phyloP scores from a whole-genome alignment of 2,329 filamentous ascomycete species.

The Xylaria arbuscula region DNA sequence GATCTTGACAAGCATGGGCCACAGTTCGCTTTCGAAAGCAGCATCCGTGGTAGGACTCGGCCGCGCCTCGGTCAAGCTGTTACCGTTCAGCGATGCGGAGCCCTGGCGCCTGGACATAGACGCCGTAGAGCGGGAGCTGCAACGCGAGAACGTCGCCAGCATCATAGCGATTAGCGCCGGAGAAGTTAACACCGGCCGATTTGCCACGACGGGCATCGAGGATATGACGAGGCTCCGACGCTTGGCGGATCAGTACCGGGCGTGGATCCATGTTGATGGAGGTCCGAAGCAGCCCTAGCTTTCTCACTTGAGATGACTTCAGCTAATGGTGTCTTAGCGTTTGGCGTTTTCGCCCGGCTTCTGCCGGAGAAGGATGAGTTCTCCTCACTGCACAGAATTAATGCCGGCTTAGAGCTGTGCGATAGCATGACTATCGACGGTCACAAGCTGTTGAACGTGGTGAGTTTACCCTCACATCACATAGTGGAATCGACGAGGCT shows the following conservation, averaged over 20 bases:
- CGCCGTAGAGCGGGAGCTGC: constrained; percentile 70
- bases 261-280: constrained; percentile 92
- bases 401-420: constrained; percentile 78
- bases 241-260: constrained; percentile 76
- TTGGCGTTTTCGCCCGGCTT: constrained; percentile 82
- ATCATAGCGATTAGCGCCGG: constrained; percentile 86
- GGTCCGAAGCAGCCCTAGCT: constrained; percentile 55
- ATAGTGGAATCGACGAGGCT: constrained; percentile 2
- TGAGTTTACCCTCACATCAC: constrained; percentile 52
- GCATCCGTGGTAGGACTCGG: constrained; percentile 86
- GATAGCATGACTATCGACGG: constrained; percentile 89
- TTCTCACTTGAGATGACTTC: constrained; percentile 7
- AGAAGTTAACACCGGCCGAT: constrained; percentile 91
- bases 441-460: constrained; percentile 93
- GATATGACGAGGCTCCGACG: constrained; percentile 73
- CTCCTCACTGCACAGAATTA: constrained; percentile 59
- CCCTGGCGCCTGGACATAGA: constrained; percentile 78
- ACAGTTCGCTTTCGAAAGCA: constrained; percentile 87
- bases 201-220: constrained; percentile 68
- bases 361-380: constrained; percentile 70
- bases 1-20: constrained; percentile 82
- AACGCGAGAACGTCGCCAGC: constrained; percentile 65
- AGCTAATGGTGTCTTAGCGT: constrained; percentile 62
- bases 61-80: constrained; percentile 71
- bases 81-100: constrained; percentile 62